These are phyloP conservation scores for Ceratobasidium sp. DNA, from an alignment of 1,284 basidiomycete species.

Conservation along the genomic window DNA sequence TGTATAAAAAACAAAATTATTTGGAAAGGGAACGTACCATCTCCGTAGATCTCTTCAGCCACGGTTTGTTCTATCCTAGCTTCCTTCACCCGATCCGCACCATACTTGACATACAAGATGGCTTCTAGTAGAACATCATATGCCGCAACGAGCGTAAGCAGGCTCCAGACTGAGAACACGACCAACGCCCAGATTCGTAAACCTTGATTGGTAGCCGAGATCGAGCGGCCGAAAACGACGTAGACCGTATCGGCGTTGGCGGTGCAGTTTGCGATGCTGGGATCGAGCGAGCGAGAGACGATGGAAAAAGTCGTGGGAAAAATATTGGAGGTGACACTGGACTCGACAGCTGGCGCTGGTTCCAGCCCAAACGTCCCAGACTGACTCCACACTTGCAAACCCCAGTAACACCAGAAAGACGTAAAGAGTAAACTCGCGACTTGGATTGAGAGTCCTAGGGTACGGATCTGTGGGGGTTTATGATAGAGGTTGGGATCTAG, in stretches of 20 bases:
- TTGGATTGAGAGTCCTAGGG: conserved; percentile 30
- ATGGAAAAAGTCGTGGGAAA: neutral
- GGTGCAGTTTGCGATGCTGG: conserved; percentile 10
- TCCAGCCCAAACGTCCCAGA: conserved; percentile 18
- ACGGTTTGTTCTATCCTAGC: neutral
- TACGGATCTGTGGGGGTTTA: conserved; percentile 8
- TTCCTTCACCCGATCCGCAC: neutral
- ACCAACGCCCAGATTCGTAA: conserved; percentile 32
- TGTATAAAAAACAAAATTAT: neutral
- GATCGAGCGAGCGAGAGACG: neutral
- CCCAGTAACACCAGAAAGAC: conserved; percentile 33
- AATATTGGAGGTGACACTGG: neutral
- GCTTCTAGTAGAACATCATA: neutral
- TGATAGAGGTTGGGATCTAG: neutral
- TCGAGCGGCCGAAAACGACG: conserved; percentile 23
- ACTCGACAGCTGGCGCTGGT: neutral
- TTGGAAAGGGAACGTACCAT: conserved; percentile 7
- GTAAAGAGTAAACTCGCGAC: conserved; percentile 4
- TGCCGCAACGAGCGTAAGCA: neutral
- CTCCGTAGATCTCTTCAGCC: neutral
- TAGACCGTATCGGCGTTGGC: conserved; percentile 21
- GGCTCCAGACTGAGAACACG: neutral
- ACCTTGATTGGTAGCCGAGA: conserved; percentile 25
- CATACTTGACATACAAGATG: neutral
- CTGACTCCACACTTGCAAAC: conserved; percentile 29